These are phyloP conservation scores for Botrytis cinerea DNA, from an alignment of 2,329 filamentous ascomycete species.

Conservation along the genomic window DNA sequence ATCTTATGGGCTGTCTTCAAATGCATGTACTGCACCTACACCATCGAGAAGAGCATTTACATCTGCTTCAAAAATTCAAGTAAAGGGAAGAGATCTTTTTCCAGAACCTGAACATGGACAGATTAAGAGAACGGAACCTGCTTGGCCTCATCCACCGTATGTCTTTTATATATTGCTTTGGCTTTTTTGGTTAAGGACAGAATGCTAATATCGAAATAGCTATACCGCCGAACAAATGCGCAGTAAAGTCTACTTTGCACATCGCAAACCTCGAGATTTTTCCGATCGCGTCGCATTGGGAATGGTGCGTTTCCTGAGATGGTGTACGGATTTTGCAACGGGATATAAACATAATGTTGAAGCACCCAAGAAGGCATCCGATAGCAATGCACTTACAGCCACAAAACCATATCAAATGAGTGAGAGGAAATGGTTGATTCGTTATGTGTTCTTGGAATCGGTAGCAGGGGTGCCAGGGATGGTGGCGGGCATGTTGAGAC, in stretches of 20 bases:
- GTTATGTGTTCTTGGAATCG: constrained; percentile 91
- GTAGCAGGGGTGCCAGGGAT: constrained; percentile 96
- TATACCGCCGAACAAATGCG: constrained; percentile 82
- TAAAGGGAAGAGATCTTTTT: constrained; percentile 37
- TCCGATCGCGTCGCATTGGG: constrained; percentile 80
- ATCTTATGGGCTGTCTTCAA: constrained; percentile 27
- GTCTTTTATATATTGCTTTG: constrained; percentile 1
- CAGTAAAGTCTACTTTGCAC: constrained; percentile 67
- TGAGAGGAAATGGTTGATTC: constrained; percentile 84
- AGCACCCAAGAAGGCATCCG: constrained; percentile 43
- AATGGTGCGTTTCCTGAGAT: constrained; percentile 74
- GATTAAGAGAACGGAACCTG: constrained; percentile 63
- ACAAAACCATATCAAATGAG: constrained; percentile 68
- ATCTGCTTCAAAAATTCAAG: constrained; percentile 34
- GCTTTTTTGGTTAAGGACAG: background rate
- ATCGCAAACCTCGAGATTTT: constrained; percentile 70
- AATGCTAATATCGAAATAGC: constrained; percentile 42
- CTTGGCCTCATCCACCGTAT: constrained; percentile 56
- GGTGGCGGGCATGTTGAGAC: constrained; percentile 92
- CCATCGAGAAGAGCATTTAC: constrained; percentile 36
- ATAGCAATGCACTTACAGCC: constrained; percentile 47
- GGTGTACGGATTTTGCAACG: constrained; percentile 78
- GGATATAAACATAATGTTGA: constrained; percentile 73
- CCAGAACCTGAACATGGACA: constrained; percentile 38
- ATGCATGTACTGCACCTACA: constrained; percentile 27